phyloP scores from a whole-genome alignment of 1,139 yeast genomes.

The Kurtzmaniella natalensis region DNA sequence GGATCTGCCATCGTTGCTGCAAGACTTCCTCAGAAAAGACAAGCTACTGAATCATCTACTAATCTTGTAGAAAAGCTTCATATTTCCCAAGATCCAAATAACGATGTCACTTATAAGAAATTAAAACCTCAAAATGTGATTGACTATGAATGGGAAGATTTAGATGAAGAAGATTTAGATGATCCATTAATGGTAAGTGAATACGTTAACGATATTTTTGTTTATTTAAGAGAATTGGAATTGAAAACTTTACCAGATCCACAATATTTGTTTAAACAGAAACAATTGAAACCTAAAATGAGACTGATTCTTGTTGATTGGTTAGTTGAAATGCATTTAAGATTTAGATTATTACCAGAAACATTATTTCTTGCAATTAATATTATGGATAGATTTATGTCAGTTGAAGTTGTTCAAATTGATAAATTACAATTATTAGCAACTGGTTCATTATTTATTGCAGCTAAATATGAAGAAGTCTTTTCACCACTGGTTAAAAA shows the following conservation, averaged over 20 bases:
- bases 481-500: conserved; percentile 85
- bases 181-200: conserved; percentile 97
- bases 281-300: conserved; percentile 77
- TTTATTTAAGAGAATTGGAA: conserved; percentile 73
- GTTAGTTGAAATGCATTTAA: conserved; percentile 88
- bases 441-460: conserved; percentile 84
- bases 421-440: conserved; percentile 87
- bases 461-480: conserved; percentile 95
- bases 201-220: conserved; percentile 84
- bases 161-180: conserved; percentile 84
- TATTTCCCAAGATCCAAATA: conserved; percentile 7
- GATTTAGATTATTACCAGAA: conserved; percentile 85
- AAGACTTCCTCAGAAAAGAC: conserved; percentile 52
- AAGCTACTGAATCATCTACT: conserved; percentile 52
- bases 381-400: conserved; percentile 86
- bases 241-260: conserved; percentile 73
- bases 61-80: conserved; percentile 44
- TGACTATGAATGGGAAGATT: conserved; percentile 77
- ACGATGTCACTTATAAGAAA: conserved; percentile 16
- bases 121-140: conserved; percentile 35
- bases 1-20: conserved; percentile 20
- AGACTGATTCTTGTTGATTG: conserved; percentile 90
- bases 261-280: conserved; percentile 69
- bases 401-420: conserved; percentile 72
- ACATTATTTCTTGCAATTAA: conserved; percentile 85